phyloP scores from a whole-genome alignment of 768 basidiomycete genomes.

The Cystofilobasidium bisporidii region DNA sequence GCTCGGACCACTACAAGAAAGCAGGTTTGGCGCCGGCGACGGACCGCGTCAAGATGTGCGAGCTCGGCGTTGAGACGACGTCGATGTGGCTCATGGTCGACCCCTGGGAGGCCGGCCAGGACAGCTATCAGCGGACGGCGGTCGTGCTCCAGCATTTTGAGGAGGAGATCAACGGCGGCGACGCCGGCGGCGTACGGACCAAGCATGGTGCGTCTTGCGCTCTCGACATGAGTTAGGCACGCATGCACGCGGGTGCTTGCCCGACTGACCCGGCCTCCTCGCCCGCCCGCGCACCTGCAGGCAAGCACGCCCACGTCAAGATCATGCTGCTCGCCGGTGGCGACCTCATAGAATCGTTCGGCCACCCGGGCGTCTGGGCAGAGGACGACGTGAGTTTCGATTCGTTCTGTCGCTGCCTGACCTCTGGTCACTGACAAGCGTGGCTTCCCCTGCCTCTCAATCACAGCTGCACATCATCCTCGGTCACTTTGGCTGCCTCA shows the following conservation, averaged over 20 bases:
- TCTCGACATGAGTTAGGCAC: too few species aligned
- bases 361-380: conserved; percentile 96
- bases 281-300: too few species aligned
- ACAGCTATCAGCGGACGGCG: conserved; percentile 82
- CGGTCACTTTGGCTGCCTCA: conserved; percentile 85
- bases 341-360: conserved; percentile 95
- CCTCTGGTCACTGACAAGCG: too few species aligned
- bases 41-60: conserved; percentile 67
- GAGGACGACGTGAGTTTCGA: conserved; percentile 77
- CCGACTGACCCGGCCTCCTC: conserved; percentile 9
- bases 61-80: conserved; percentile 78
- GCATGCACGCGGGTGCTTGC: not conserved
- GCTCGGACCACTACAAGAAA: conserved; percentile 68
- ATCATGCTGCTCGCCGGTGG: conserved; percentile 96
- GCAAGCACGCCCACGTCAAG: conserved; percentile 58
- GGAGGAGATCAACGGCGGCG: conserved; percentile 71
- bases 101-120: conserved; percentile 91
- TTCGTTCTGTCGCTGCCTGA: too few species aligned
- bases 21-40: conserved; percentile 76
- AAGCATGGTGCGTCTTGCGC: conserved; percentile 50
- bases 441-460: too few species aligned
- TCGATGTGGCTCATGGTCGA: conserved; percentile 95
- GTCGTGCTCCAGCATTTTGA: conserved; percentile 97
- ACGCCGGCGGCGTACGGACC: conserved; percentile 54
- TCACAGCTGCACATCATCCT: conserved; percentile 85